Base-by-base conservation (phyloP, 805 yeast genomes). In the Candida quercuum region DNA sequence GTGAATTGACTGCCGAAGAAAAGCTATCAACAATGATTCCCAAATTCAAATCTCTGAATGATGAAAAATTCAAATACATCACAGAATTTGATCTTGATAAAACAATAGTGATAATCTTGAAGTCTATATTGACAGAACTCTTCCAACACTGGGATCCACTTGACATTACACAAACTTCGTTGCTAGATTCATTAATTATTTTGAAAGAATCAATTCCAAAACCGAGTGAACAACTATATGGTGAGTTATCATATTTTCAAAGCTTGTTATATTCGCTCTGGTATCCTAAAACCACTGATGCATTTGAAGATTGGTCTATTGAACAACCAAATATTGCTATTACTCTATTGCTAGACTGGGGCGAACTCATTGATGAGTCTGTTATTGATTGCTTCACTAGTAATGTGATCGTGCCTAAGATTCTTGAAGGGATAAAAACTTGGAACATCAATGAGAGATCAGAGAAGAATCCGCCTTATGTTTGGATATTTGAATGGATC, bases 331-430 rank as follows among this genome's bases (percentile, higher is more conserved):
- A 63, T 32, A 37, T 66, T 11, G 67, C 65, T 1, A 52, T 72
- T 6, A 50, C 62, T 1, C 38, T 69, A 3, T 35, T 73, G 0
- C 55, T 70, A 15, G 66, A 63, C 16, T 70, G 75, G 78, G 56
- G 52, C 18, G 53, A 49, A 1, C 41, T 70, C 2, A 36, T 72
- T 3, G 64, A 71, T 3, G 33, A 33, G 0, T 37, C 42, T 4
- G 46, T 59, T 2, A 46, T 61, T 12, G 47, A 57, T 4, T 50
- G 51, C 30, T 36, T 74, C 12, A 33, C 61, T 4, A 38, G 49
- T 6, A 50, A 48, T 3, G 51, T 56, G 5, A 49, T 78, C 2
- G 36, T 57, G 0, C 75, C 76, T 0, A 63, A 59, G 24, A 49
- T 78, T 4, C 28, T 47, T 0, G 17, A 42, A 3, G 61, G 57